These are phyloP conservation scores for Talaromyces sp. DNA, from an alignment of 2,329 filamentous ascomycete genomes.

Conservation along the genomic window DNA sequence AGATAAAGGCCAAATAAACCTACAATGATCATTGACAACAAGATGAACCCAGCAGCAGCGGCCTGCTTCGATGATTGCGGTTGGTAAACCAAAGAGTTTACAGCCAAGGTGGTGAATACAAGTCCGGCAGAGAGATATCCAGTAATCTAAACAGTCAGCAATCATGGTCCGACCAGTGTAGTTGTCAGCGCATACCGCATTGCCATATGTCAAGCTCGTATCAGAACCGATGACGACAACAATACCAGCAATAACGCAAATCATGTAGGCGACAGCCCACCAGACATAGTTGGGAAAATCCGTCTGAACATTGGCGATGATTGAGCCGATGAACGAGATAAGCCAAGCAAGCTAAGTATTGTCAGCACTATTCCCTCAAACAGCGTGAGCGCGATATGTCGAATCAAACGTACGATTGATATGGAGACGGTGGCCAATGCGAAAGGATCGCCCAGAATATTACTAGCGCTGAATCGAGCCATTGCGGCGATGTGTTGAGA, in stretches of 20 bases:
- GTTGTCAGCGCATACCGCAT: conserved; percentile 58
- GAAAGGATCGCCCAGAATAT: conserved; percentile 94
- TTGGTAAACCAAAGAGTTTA: conserved; percentile 81
- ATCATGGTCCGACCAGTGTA: neutral
- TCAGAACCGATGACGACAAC: conserved; percentile 80
- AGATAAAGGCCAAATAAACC: conserved; percentile 34
- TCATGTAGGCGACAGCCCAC: conserved; percentile 84
- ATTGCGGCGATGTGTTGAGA: conserved; percentile 30
- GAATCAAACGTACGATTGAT: conserved; percentile 65
- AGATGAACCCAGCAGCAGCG: conserved; percentile 85
- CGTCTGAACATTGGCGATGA: conserved; percentile 61
- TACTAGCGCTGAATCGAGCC: conserved; percentile 68
- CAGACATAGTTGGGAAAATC: conserved; percentile 81
- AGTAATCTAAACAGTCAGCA: conserved; percentile 55
- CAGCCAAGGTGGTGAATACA: conserved; percentile 77
- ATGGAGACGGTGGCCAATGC: conserved; percentile 92
- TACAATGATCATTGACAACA: conserved; percentile 90
- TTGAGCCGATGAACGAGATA: conserved; percentile 82
- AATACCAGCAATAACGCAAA: conserved; percentile 76
- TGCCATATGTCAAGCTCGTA: conserved; percentile 80
- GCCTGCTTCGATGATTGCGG: conserved; percentile 69
- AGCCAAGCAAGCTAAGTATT: conserved; percentile 78
- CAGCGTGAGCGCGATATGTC: neutral
- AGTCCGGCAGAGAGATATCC: conserved; percentile 81
- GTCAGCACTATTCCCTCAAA: conserved; percentile 19